Base-by-base conservation (phyloP, 1,284 basidiomycete genomes). In the Cutaneotrichosporon sp. region DNA sequence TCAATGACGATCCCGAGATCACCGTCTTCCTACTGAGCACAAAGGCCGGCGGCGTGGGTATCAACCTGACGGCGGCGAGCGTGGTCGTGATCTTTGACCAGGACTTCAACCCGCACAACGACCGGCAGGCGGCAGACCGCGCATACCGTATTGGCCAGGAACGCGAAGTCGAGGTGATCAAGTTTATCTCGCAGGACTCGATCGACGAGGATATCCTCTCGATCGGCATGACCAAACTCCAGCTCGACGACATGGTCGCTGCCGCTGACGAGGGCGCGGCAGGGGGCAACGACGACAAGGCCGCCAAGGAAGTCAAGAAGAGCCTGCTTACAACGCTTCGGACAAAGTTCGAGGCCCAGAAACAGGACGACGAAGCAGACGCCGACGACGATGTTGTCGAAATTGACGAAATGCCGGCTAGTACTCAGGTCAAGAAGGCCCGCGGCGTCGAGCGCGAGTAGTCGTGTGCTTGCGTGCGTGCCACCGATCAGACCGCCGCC, bases 31-130 rank as follows among this genome's bases (percentile, higher is more conserved):
- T 99, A 4, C 80, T 99, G 1, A 97, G 92, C 5, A 98, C 96
- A 0, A 92, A 92, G 72, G 96, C 96, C 0, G 96, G 81, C 44
- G 81, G 80, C 50, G 75, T 81, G 35, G 80, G 80, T 46, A 89
- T 94, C 72, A 94, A 93, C 70, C 73, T 94, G 59, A 92, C 88
- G 1, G 90, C 91, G 1, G 92, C 92, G 1, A 90, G 87, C 38
- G 90, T 92, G 30, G 92, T 96, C 26, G 87, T 94, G 71, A 88
- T 92, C 80, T 97, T 94, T 70, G 96, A 99, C 71, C 93, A 97
- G 72, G 96, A 98, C 72, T 97, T 94, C 74, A 97, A 96, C 73
- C 88, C 80, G 30, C 80, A 82, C 65, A 81, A 82, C 62, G 94
- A 97, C 77, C 84, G 87, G 58, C 94, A 98, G 77, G 96, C 96